Percentiles rank a stretch among this genome's conserved stretches.
Conservation (phyloP, 2,329 filamentous ascomycete species). For the Colletotrichum sp. region DNA sequence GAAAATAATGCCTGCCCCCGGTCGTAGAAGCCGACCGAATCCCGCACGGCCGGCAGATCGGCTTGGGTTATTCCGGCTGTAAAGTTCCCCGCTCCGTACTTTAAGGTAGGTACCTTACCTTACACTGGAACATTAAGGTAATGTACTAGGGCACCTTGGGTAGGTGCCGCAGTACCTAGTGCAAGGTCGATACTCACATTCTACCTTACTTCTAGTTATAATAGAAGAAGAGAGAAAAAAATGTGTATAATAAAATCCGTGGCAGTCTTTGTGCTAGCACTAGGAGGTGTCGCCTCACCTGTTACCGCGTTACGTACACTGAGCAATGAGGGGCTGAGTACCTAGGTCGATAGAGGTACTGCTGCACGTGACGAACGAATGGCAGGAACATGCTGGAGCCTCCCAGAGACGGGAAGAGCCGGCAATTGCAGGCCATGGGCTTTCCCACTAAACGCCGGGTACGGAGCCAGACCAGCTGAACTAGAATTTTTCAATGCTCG, state of each 20-base stretch:
- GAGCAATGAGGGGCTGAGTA: neutral
- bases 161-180: neutral
- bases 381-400: neutral
- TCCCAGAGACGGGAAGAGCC: neutral
- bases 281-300: neutral
- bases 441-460: neutral
- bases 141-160: too few relatives aligned
- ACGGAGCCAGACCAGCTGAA: conserved; percentile 3
- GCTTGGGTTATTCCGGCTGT: conserved; percentile 9
- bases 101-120: neutral
- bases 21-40: conserved; percentile 50
- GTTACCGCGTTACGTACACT: too few relatives aligned
- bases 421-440: neutral
- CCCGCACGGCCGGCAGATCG: conserved; percentile 29
- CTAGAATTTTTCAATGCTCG: neutral
- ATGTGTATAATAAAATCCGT: neutral
- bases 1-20: conserved; percentile 34
- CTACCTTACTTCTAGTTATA: neutral
- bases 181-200: neutral
- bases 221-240: neutral
- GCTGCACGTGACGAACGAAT: conserved; percentile 2
- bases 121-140: too few relatives aligned
- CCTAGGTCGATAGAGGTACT: neutral
- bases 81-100: neutral
- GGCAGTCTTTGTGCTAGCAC: neutral